Evolutionary conservation across 352 stramenopile genomes (phyloP).

Genomic region (Globisporangium radiosum): DNA sequence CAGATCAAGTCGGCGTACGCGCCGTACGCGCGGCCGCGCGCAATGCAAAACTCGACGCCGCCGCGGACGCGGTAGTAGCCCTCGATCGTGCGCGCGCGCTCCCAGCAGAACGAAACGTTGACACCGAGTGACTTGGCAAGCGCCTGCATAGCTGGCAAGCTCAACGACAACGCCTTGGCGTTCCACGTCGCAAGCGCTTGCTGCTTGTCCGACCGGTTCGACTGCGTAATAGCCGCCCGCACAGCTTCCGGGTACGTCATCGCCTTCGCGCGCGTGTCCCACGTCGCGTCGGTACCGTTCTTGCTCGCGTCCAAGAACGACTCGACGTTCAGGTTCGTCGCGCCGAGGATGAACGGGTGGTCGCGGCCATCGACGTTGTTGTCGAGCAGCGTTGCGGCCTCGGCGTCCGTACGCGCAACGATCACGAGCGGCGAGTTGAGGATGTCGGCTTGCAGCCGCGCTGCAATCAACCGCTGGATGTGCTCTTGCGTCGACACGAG

Average conservation of each 20-base stretch:
- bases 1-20: slow-evolving; percentile 96
- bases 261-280: slow-evolving; percentile 89
- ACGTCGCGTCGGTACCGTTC: slow-evolving; percentile 66
- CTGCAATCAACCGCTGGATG: slow-evolving; percentile 94
- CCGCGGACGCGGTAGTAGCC: slow-evolving; percentile 96
- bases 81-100: slow-evolving; percentile 93
- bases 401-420: slow-evolving; percentile 95
- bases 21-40: slow-evolving; percentile 92
- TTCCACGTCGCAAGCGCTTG: slow-evolving; percentile 77
- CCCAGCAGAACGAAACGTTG: slow-evolving; percentile 93
- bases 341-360: slow-evolving; percentile 97
- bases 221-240: slow-evolving; percentile 63
- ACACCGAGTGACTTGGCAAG: slow-evolving; percentile 76
- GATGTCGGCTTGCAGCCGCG: slow-evolving; percentile 95
- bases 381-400: slow-evolving; percentile 95
- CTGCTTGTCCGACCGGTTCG: slow-evolving; percentile 47
- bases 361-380: slow-evolving; percentile 97
- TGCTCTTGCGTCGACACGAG: slow-evolving; percentile 97
- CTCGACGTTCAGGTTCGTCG: slow-evolving; percentile 88
- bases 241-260: slow-evolving; percentile 97
- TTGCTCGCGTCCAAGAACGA: slow-evolving; percentile 74
- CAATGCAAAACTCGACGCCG: slow-evolving; percentile 96
- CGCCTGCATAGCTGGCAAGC: slow-evolving; percentile 67
- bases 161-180: slow-evolving; percentile 66
- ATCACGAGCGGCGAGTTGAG: slow-evolving; percentile 93